Evolutionary conservation across 1,284 basidiomycete genomes (phyloP), one percentile per base, ranked within the genome.

Genomic region (Marasmius sp.): DNA sequence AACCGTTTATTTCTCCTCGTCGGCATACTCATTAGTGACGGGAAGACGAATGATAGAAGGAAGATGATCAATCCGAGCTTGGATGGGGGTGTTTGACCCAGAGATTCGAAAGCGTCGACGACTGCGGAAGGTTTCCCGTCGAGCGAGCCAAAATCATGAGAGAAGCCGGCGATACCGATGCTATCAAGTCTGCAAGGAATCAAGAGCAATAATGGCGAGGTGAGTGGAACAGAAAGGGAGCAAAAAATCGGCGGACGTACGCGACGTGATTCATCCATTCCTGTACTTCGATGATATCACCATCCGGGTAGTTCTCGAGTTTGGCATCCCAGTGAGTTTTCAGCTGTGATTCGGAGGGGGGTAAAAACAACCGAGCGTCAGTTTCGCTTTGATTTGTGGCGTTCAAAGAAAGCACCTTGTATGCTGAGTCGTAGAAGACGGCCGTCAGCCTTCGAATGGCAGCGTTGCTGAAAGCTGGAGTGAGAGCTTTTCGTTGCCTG

Each of bases 381-480:
- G 8, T 16, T 9, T 36, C 11, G 39, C 16, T 49, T 74, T 1
- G 73, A 65, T 6, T 74, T 71, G 63, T 6, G 3, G 1, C 22
- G 34, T 6, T n/a, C 7, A 8, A 50, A 34, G 45, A 6, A 38
- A n/a, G 20, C 36, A 62, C 61, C 70, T 74, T 51, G 58, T 75
- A 67, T 0, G 60, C 69, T 8, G 70, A 69, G 36, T 84, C 81
- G 43, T 77, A 79, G 65, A 83, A 84, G 0, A 81, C 71, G 0
- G 72, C 68, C 0, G 76, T 75, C 5, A 83, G 61, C 34, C 70
- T 72, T 5, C 80, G 75, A 51, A 82, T 76, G 0, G 80, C 77
- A 11, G 77, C 68, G 61, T 75, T 77, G 62, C 76, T 81, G 65
- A 83, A 83, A 1, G 79, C 80, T 0, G 81, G 81, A 0, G 78